Percentiles rank a stretch among this genome's conserved stretches.
Conservation (phyloP, 2,329 filamentous ascomycete species). For the Penicillium digitatum region DNA sequence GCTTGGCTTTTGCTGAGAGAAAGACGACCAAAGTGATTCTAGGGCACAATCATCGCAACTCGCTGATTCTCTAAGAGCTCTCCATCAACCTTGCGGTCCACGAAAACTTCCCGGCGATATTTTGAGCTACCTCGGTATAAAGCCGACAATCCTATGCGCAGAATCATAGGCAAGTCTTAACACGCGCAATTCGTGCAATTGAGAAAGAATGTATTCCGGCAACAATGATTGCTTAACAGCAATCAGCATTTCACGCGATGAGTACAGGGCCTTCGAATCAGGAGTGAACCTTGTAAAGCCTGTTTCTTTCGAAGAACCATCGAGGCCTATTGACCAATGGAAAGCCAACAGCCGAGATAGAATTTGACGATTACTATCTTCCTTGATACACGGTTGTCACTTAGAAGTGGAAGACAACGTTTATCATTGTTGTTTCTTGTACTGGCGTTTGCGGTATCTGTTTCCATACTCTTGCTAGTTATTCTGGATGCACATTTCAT, state of each 20-base stretch:
- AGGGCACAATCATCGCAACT: background rate
- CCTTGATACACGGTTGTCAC: background rate
- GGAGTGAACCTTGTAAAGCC: conserved; percentile 47
- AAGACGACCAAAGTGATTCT: background rate
- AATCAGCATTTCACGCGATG: conserved; percentile 38
- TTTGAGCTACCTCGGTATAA: background rate
- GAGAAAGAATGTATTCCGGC: conserved; percentile 21
- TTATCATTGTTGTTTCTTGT: background rate
- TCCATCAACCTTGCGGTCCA: conserved; percentile 33
- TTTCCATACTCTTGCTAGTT: background rate
- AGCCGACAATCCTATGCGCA: background rate
- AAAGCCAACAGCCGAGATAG: background rate
- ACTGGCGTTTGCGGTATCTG: background rate
- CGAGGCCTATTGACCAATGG: conserved; percentile 35
- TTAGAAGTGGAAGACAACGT: background rate
- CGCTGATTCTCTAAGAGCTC: background rate
- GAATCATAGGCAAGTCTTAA: conserved; percentile 6
- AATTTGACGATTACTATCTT: background rate
- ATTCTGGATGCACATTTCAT: background rate
- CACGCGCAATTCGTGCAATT: conserved; percentile 39
- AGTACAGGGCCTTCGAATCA: conserved; percentile 38
- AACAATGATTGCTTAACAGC: conserved; percentile 45
- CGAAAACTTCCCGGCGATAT: conserved; percentile 28
- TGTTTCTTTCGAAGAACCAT: conserved; percentile 42
- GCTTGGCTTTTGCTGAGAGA: background rate